These are phyloP conservation scores for Calonectria montana DNA, from an alignment of 2,329 filamentous ascomycete genomes.

Conservation along the genomic window DNA sequence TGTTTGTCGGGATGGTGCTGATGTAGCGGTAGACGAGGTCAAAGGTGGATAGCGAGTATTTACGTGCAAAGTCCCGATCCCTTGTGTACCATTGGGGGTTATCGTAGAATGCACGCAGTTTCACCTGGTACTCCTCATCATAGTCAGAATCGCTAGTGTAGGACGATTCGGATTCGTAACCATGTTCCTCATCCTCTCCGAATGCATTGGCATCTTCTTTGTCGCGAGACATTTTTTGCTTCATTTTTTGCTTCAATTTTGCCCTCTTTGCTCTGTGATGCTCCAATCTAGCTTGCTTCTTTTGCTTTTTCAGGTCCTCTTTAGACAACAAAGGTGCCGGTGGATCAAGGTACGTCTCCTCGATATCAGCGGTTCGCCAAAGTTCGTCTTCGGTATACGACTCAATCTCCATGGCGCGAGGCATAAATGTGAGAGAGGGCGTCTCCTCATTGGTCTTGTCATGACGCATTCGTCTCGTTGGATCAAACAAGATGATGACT, in stretches of 20 bases:
- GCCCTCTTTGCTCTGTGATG: conserved; percentile 21
- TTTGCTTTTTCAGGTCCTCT: conserved; percentile 26
- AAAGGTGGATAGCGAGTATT: conserved; percentile 38
- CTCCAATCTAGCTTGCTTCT: conserved; percentile 25
- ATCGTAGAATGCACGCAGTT: conserved; percentile 30
- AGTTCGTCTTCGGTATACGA: conserved; percentile 43
- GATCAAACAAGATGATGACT: conserved; percentile 42
- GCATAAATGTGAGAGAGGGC: conserved; percentile 44
- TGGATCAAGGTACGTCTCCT: conserved; percentile 42
- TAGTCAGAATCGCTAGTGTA: conserved; percentile 36
- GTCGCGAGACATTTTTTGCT: neutral
- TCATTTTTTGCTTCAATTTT: neutral
- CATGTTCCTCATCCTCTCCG: neutral
- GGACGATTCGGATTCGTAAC: conserved; percentile 24
- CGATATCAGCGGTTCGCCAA: conserved; percentile 39
- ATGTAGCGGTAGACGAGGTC: conserved; percentile 40
- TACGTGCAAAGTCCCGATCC: conserved; percentile 43
- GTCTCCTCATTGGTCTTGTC: conserved; percentile 32
- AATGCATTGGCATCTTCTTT: neutral
- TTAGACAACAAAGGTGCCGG: conserved; percentile 33
- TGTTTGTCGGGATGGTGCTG: conserved; percentile 17
- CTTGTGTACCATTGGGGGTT: conserved; percentile 31
- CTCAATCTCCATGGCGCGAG: conserved; percentile 43
- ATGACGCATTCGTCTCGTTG: conserved; percentile 36
- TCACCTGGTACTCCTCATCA: conserved; percentile 35